A percentile compares a stretch with the other conserved stretches of the same genome.
These are phyloP conservation scores for Suaeda aralocaspica DNA, from an alignment of 148 eudicot genomes.

Conservation along the genomic window DNA sequence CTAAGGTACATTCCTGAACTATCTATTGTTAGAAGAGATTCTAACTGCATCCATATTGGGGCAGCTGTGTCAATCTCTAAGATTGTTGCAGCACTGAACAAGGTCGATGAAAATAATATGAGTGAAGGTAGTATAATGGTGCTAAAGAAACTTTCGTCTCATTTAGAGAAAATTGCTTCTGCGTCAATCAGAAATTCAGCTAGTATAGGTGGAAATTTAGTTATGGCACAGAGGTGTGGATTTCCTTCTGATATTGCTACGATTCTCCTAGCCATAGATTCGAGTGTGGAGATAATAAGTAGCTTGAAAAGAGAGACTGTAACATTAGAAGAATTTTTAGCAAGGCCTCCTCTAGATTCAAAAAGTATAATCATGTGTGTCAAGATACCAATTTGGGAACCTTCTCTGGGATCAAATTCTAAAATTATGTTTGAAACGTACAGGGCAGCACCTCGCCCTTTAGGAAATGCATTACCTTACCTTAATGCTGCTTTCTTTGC, in stretches of 20 bases:
- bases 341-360: constrained; percentile 53
- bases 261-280: constrained; percentile 60
- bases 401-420: constrained; percentile 26
- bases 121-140: constrained; percentile 24
- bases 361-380: constrained; percentile 52
- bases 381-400: constrained; percentile 48
- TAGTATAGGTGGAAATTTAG: constrained; percentile 89
- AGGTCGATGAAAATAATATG: constrained; percentile 18
- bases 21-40: constrained; percentile 41
- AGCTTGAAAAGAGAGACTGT: constrained; percentile 36
- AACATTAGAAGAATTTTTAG: constrained; percentile 62
- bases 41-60: constrained; percentile 56
- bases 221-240: constrained; percentile 74
- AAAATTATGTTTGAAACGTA: constrained; percentile 65
- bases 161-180: constrained; percentile 81
- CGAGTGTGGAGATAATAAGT: constrained; percentile 45
- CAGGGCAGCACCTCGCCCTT: constrained; percentile 83
- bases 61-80: constrained; percentile 78
- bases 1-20: constrained; percentile 70
- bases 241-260: constrained; percentile 93
- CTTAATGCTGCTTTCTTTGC: constrained; percentile 86
- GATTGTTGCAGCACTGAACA: constrained; percentile 50
- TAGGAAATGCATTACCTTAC: constrained; percentile 81
- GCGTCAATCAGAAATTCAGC: constrained; percentile 69
- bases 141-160: constrained; percentile 52